Percentiles rank a stretch among this genome's conserved stretches.
phyloP scores from a whole-genome alignment of 495 filamentous ascomycete genomes.

The Hyaloscypha hepaticicola region DNA sequence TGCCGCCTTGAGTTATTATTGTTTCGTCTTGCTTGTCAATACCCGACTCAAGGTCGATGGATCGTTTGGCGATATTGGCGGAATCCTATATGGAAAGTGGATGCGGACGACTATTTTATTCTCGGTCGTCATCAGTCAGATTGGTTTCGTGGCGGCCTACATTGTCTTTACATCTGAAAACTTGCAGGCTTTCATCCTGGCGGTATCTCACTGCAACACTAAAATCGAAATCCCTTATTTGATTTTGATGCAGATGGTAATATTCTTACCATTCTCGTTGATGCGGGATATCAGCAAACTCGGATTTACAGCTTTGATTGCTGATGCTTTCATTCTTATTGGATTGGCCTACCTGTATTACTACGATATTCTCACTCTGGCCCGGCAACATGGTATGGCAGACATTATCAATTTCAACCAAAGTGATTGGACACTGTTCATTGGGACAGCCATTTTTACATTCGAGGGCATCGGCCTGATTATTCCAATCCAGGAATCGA shows the following conservation, averaged over 20 bases:
- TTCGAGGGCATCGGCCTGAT: slow-evolving; percentile 98
- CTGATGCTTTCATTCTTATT: slow-evolving; percentile 90
- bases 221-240: slow-evolving; percentile 82
- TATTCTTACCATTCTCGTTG: slow-evolving; percentile 90
- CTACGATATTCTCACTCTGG: slow-evolving; percentile 87
- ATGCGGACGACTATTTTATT: slow-evolving; percentile 83
- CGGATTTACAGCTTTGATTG: slow-evolving; percentile 83
- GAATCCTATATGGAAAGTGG: slow-evolving; percentile 83
- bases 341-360: slow-evolving; percentile 94
- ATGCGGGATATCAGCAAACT: slow-evolving; percentile 95
- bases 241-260: slow-evolving; percentile 87
- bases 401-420: slow-evolving; percentile 88
- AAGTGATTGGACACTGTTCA: slow-evolving; percentile 90
- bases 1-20: slow-evolving; percentile 86
- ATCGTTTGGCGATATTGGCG: slow-evolving; percentile 96
- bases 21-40: slow-evolving; percentile 88
- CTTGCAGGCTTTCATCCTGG: slow-evolving; percentile 85
- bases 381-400: slow-evolving; percentile 67
- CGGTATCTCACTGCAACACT: slow-evolving; percentile 77
- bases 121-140: slow-evolving; percentile 90
- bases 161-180: slow-evolving; percentile 98
- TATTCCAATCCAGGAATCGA: slow-evolving; percentile 96
- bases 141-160: slow-evolving; percentile 96
- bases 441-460: slow-evolving; percentile 97
- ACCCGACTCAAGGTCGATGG: slow-evolving; percentile 80